These are phyloP conservation scores for Linnemannia hyalina DNA, from an alignment of 192 early-diverging fungal genomes.

Conservation along the genomic window DNA sequence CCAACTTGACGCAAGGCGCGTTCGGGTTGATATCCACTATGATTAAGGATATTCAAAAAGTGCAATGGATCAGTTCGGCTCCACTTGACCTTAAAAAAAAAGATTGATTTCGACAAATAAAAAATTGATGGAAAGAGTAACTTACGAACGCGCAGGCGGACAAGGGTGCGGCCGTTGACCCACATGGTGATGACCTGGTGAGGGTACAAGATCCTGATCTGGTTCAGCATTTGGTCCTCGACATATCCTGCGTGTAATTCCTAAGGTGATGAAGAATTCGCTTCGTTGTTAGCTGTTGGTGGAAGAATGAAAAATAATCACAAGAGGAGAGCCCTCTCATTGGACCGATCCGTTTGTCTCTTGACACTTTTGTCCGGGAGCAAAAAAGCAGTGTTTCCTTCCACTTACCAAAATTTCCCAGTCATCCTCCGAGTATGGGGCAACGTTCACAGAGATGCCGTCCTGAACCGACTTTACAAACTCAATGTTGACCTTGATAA, in stretches of 20 bases:
- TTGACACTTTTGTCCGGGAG: background rate
- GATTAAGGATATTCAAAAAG: no score
- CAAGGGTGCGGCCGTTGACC: conserved; percentile 76
- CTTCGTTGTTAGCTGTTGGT: background rate
- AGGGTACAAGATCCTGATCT: conserved; percentile 75
- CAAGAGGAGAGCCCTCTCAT: conserved; percentile 5
- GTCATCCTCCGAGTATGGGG: conserved; percentile 78
- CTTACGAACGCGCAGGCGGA: conserved; percentile 73
- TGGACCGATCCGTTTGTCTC: background rate
- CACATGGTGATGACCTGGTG: conserved; percentile 81
- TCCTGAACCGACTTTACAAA: conserved; percentile 68
- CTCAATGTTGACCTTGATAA: conserved; percentile 65
- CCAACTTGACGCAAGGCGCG: conserved; percentile 65
- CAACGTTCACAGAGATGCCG: conserved; percentile 74
- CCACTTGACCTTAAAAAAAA: no score
- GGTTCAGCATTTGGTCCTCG: conserved; percentile 76
- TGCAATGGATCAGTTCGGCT: background rate
- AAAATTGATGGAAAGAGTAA: background rate
- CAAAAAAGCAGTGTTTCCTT: conserved; percentile 8
- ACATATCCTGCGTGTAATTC: conserved; percentile 82
- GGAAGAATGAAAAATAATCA: background rate
- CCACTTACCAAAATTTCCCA: conserved; percentile 81
- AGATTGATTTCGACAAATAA: background rate
- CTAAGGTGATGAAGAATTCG: conserved; percentile 25
- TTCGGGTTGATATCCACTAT: conserved; percentile 68